Evolutionary conservation across 129 eudicot genomes (phyloP), one percentile per base, ranked within the genome.

Genomic region (Ambrosia trifida): DNA sequence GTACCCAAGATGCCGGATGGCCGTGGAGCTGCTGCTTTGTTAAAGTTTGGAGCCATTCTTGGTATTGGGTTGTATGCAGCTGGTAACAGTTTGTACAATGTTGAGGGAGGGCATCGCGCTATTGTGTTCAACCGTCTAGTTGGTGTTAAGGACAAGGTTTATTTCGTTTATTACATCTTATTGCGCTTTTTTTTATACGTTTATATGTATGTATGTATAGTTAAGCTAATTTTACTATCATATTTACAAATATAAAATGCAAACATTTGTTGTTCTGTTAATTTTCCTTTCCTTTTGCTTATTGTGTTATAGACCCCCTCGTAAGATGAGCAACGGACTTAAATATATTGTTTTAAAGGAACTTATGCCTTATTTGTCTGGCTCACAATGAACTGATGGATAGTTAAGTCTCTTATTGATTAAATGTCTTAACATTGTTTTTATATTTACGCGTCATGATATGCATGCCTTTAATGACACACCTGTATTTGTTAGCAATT

Each of bases 131-230:
- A 87, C 30, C 87, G 94, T 45, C 17, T 84, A 0, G 84, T 73
- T 82, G 94, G 94, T 67, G 81, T 87, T 47, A 87, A 87, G 68
- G 89, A 87, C 64, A 84, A 84, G 94, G 94, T 87, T 17, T 10
- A 7, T 18, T 57, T 43, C 61, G 11, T 51, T 24, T 68, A 12
- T 1, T 69, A 24, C 1, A 36, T 44, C 4, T 44, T 44, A 44
- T 44, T 44, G 14, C 28, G 28, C 28, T 44, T 11, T 3, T 11
- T 3, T 10, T 9, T 11, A 44, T 44, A 44, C 49, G 10, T 44
- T 1, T 13, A 8, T 43, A 43, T 8, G 12, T 10, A 7, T 8
- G 11, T 43, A 10, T 43, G 11, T 10, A 3, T 44, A 11, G 10
- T 12, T 44, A 11, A 10, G 49, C 49, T 44, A 11, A 3, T 11